Conservation (phyloP, 169 alveolate genomes). For the Cardiosporidium cionae region DNA sequence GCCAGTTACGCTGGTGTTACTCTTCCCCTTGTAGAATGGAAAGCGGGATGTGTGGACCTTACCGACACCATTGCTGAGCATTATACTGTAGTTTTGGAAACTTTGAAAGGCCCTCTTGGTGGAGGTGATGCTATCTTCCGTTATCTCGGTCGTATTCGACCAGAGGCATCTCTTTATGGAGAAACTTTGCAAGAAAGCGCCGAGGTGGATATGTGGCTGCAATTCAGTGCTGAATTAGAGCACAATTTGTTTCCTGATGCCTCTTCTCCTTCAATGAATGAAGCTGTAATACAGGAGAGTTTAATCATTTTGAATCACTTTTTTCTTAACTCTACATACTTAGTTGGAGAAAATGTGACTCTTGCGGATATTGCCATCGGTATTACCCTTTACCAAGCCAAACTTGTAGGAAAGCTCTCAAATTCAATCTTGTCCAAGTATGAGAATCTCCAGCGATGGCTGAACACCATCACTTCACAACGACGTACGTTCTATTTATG, state of each 20-base stretch:
- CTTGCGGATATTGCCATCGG: slow-evolving; percentile 32
- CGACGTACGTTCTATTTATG: too few species aligned
- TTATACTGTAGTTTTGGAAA: background rate
- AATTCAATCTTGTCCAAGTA: background rate
- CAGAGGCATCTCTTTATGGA: slow-evolving; percentile 11
- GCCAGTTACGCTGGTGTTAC: background rate
- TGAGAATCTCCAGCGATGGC: background rate
- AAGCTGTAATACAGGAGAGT: slow-evolving; percentile 21
- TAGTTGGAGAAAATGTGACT: slow-evolving; percentile 39
- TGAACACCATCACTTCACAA: slow-evolving; percentile 4
- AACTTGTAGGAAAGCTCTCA: background rate
- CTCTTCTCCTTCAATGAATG: slow-evolving; percentile 3
- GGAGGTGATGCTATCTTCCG: background rate
- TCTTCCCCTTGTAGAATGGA: background rate
- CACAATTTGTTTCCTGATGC: slow-evolving; percentile 5
- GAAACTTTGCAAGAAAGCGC: slow-evolving; percentile 22
- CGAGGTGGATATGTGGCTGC: slow-evolving; percentile 31
- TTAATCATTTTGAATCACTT: slow-evolving; percentile 23
- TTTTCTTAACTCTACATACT: slow-evolving; percentile 17
- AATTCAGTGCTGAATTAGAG: slow-evolving; percentile 30
- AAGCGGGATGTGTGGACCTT: background rate
- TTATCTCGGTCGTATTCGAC: background rate
- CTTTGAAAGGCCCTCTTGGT: background rate
- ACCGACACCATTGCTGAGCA: background rate
- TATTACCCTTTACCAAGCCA: background rate